phyloP scores from a whole-genome alignment of 108 stramenopile genomes.

The Mayamaea pseudoterrestris region DNA sequence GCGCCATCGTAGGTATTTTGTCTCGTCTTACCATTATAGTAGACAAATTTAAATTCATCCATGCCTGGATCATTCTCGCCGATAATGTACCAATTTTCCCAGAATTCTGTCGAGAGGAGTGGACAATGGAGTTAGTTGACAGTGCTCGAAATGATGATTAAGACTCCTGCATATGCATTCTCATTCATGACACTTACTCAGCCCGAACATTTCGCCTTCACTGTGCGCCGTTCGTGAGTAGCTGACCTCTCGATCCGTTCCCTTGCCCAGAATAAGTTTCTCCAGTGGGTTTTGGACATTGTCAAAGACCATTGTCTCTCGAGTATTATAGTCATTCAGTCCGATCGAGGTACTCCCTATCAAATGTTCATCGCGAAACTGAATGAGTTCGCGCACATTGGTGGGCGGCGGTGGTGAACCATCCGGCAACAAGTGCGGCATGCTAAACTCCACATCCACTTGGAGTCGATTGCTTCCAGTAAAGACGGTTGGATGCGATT shows the following conservation, averaged over 20 bases:
- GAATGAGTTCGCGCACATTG: slow-evolving; percentile 46
- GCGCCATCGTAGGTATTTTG: slow-evolving; percentile 96
- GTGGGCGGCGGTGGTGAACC: slow-evolving; percentile 69
- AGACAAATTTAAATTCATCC: slow-evolving; percentile 85
- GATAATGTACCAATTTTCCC: slow-evolving; percentile 96
- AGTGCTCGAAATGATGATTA: not conserved
- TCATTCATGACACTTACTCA: slow-evolving; percentile 46
- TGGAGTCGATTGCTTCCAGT: slow-evolving; percentile 31
- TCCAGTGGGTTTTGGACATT: slow-evolving; percentile 6
- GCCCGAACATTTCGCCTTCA: slow-evolving; percentile 88
- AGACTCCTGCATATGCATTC: not conserved
- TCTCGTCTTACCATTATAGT: slow-evolving; percentile 94
- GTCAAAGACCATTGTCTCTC: slow-evolving; percentile 85
- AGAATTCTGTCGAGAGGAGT: slow-evolving; percentile 60
- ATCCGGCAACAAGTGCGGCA: slow-evolving; percentile 82
- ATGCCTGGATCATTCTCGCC: slow-evolving; percentile 70
- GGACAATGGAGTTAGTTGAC: not conserved
- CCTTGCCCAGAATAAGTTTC: slow-evolving; percentile 38
- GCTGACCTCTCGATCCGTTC: slow-evolving; percentile 33
- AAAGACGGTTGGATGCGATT: slow-evolving; percentile 8
- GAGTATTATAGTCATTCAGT: slow-evolving; percentile 71
- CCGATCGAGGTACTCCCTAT: slow-evolving; percentile 45
- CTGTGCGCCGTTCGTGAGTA: slow-evolving; percentile 82
- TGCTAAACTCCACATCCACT: slow-evolving; percentile 84
- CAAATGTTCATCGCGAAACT: slow-evolving; percentile 2